Evolutionary conservation across 2,329 filamentous ascomycete species (phyloP), one percentile per base, ranked within the genome.

Genomic region (Fusarium sp.): DNA sequence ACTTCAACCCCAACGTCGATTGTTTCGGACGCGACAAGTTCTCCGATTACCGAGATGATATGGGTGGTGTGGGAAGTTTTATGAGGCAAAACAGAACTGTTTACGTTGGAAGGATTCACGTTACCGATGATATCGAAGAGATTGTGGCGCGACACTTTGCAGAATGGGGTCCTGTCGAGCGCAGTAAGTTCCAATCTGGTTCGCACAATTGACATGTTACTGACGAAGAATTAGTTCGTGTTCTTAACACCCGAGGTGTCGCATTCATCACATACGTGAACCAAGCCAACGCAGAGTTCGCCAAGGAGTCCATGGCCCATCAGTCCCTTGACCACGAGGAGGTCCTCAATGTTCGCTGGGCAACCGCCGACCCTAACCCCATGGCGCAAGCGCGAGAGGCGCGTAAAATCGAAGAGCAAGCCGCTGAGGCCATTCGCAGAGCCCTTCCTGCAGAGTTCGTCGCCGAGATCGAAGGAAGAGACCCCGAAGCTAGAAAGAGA

Each of bases 101-200:
- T 7, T 99, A 99, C 75, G 89, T 98, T 1, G 96, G 96, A 7
- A 86, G 94, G 47, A 98, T 99, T 78, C 94, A 98, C 79, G 95
- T 97, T 36, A 95, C 91, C 14, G 96, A 98, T 79, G 95, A 98
- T 76, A 98, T 98, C 66, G 95, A 99, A 78, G 96, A 99, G 81
- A 89, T 98, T 36, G 95, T 98, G 7, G 91, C 95, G 31, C 87
- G 97, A 15, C 96, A 99, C 81, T 98, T 98, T 77, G 92, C 94
- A 24, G 96, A 99, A 86, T 99, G 94, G 94, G 96, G 96, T 1
- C 92, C 94, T 75, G 84, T 99, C 50, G 95, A 98, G 78, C 88
- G 96, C 44, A 90, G 81, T 83, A 77, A 70, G 81, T 77, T 42
- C 17, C 9, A 7, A n/a, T 14, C 4, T 8, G 10, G 14, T 13